Evolutionary conservation across 1,284 basidiomycete species (phyloP), one percentile per base, ranked within the genome.

Genomic region (Leucocoprinus gongylophorus): DNA sequence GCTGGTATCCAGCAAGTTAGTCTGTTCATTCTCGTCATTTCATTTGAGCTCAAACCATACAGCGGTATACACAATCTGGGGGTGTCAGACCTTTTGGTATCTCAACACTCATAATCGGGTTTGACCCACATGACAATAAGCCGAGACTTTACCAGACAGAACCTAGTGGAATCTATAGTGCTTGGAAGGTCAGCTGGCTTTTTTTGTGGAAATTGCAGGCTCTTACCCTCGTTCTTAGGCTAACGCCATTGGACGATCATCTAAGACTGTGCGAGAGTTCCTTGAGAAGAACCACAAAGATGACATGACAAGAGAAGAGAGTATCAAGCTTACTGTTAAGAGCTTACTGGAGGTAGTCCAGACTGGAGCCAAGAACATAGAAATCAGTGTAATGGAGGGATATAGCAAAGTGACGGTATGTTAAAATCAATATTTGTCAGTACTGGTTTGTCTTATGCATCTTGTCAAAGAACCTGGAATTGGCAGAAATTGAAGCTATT

Each of bases 281-380:
- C 70, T 99, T 54, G 97, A 99, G 71, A 99, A 99, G 80, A 97
- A 98, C 64, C 91, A 97, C 73, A 91, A 87, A 60, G 94, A 97
- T 58, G 90, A 91, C 59, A 78, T 97, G 72, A 76, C 80, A 12
- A 79, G 90, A 55, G 93, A 94, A 37, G 91, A 95, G 54, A 84
- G 89, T 46, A 91, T 99, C 71, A 98, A 98, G 69, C 75, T 99
- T 37, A 91, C 97, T 0, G 83, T 99, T 61, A 99, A 98, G 76
- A 92, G 89, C 65, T 72, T 99, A 62, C 76, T 99, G 23, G 97
- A 99, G 67, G 95, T 99, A 26, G 97, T 99, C 2, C 97, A 99
- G 72, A 98, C 97, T 1, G 97, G 97, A 21, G 97, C 97, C 3
- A 99, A 99, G 79, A 99, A 98, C 69, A 97, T 98, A 58, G 94